A percentile compares a stretch with the other conserved stretches of the same genome.
These are phyloP conservation scores for Raffaelea ambrosiae DNA, from an alignment of 2,329 filamentous ascomycete species.

Conservation along the genomic window DNA sequence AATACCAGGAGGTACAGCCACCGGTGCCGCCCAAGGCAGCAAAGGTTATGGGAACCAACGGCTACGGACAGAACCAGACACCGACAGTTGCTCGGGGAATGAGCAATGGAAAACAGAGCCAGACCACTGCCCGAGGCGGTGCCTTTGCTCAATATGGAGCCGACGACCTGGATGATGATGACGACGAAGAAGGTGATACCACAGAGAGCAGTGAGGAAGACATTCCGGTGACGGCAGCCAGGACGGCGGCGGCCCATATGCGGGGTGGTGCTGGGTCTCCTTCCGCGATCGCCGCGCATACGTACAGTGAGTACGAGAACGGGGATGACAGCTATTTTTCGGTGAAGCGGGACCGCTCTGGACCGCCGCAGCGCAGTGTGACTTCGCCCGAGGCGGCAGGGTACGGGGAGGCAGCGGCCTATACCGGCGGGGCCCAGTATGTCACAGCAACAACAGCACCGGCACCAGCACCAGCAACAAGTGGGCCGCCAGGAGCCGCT, in stretches of 20 bases:
- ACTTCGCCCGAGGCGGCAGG: background rate
- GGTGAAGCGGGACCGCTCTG: slow-evolving; percentile 21
- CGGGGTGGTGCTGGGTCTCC: slow-evolving; percentile 11
- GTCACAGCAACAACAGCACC: background rate
- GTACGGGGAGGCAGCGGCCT: background rate
- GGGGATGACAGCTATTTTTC: slow-evolving; percentile 53
- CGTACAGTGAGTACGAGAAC: slow-evolving; percentile 38
- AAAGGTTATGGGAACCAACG: background rate
- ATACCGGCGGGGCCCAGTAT: background rate
- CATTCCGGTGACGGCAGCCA: slow-evolving; percentile 8
- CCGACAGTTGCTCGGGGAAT: background rate
- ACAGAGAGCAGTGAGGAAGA: slow-evolving; percentile 13
- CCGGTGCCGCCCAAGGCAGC: slow-evolving; percentile 2
- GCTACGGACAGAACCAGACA: background rate
- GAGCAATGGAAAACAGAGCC: background rate
- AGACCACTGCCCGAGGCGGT: background rate
- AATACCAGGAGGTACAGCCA: background rate
- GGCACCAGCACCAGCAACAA: no score
- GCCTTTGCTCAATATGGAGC: background rate
- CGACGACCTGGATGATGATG: background rate
- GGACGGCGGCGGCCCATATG: slow-evolving; percentile 4
- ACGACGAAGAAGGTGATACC: slow-evolving; percentile 18
- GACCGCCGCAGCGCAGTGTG: slow-evolving; percentile 12
- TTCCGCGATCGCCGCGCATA: slow-evolving; percentile 25
- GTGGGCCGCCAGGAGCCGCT: no score